Percentiles rank a stretch among this genome's conserved stretches.
Conservation (phyloP, 139 green algal species). For the Chlorella vulgaris region DNA sequence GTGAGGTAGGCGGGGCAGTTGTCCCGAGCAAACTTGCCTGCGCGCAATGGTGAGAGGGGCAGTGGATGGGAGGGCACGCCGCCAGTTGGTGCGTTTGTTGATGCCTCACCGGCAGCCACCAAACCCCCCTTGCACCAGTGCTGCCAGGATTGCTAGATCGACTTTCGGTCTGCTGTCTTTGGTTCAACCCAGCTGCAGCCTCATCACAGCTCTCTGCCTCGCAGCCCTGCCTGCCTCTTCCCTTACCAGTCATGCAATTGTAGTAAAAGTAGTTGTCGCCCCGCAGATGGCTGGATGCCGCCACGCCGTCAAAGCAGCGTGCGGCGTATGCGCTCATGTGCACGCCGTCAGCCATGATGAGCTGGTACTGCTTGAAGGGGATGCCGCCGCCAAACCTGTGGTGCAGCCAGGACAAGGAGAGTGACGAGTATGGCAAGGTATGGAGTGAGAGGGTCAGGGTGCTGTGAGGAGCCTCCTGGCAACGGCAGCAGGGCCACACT, state of each 20-base stretch:
- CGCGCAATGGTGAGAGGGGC: not conserved
- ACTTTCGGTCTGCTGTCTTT: too few species aligned
- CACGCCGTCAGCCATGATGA: constrained; percentile 84
- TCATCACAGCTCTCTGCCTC: not conserved
- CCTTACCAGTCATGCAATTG: constrained; percentile 83
- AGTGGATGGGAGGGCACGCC: not conserved
- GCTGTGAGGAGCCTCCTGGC: not conserved
- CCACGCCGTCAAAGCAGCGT: constrained; percentile 84
- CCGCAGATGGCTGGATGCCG: constrained; percentile 65
- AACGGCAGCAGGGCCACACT: too few species aligned
- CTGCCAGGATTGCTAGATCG: too few species aligned
- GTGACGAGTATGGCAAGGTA: not conserved
- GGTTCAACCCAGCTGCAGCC: not conserved
- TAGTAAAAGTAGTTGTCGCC: constrained; percentile 98
- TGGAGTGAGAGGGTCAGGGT: not conserved
- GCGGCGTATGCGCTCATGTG: constrained; percentile 89
- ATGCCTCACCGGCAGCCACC: too few species aligned
- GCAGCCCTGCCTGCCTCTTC: not conserved
- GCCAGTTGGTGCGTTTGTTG: too few species aligned
- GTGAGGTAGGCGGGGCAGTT: constrained; percentile 95
- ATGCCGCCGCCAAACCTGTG: constrained; percentile 94
- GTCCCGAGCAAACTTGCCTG: constrained; percentile 81
- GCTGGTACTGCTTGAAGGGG: constrained; percentile 90
- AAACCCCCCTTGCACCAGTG: too few species aligned
- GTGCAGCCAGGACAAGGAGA: not conserved